phyloP scores from a whole-genome alignment of 305 asterid species.

The Solanum chacoense region DNA sequence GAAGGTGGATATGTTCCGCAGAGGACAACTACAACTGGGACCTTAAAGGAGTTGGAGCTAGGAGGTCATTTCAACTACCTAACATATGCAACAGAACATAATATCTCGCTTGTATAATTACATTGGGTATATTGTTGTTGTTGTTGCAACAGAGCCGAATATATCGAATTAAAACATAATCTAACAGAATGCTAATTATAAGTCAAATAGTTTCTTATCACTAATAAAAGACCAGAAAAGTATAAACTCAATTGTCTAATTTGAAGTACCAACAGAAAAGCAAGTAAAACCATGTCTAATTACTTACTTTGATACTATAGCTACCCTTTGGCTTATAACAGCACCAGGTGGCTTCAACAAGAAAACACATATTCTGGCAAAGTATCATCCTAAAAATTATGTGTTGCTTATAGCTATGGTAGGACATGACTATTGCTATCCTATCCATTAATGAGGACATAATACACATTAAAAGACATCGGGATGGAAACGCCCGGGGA shows the following conservation, averaged over 20 bases:
- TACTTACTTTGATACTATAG: not conserved
- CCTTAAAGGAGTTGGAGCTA: not conserved
- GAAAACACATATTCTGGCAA: not conserved
- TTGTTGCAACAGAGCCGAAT: not conserved
- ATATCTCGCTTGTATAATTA: not conserved
- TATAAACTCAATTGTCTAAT: not conserved
- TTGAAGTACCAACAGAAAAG: not conserved
- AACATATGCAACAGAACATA: not conserved
- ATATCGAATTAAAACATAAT: not conserved
- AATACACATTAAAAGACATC: constrained; percentile 49
- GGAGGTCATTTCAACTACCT: not conserved
- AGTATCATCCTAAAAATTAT: not conserved
- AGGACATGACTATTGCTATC: not conserved
- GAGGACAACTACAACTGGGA: not conserved
- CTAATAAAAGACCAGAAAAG: not conserved
- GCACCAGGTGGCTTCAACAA: not conserved
- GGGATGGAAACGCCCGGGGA: constrained; percentile 81
- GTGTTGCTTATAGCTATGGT: not conserved
- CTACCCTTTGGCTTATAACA: not conserved
- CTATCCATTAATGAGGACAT: not conserved
- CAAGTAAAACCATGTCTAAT: not conserved
- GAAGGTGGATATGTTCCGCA: not conserved
- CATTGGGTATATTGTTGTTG: not conserved
- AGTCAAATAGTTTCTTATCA: not conserved
- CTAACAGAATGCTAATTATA: not conserved